Evolutionary conservation across 177 flowering plant genomes (phyloP).

Genomic region (Telopea speciosissima): DNA sequence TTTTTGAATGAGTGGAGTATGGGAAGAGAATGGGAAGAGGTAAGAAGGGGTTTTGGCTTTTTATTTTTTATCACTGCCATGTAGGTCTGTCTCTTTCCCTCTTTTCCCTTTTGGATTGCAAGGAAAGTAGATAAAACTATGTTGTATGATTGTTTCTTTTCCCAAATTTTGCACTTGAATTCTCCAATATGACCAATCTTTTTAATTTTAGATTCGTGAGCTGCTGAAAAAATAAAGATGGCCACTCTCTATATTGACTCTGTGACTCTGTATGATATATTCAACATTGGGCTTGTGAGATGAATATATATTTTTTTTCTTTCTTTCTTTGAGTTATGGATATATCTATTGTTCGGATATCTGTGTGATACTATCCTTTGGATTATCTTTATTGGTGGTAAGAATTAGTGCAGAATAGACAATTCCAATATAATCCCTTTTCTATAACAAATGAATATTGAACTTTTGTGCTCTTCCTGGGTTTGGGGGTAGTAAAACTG

Average conservation of each 20-base stretch:
- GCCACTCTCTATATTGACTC: not conserved
- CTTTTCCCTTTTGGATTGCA: slow-evolving; percentile 1
- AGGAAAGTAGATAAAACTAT: not conserved
- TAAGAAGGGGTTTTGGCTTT: slow-evolving; percentile 1
- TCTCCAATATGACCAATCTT: not conserved
- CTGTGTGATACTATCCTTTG: too few species aligned
- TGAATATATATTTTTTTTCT: too few species aligned
- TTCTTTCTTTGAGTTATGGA: not conserved
- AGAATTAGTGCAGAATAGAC: not conserved
- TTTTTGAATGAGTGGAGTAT: not conserved
- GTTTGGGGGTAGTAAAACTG: too few species aligned
- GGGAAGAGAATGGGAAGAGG: not conserved
- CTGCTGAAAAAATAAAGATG: not conserved
- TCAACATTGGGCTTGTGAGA: not conserved
- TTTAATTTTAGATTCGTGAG: not conserved
- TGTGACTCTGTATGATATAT: not conserved
- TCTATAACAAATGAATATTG: too few species aligned
- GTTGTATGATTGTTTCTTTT: too few species aligned
- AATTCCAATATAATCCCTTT: too few species aligned
- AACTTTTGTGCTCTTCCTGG: too few species aligned
- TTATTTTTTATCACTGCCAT: slow-evolving; percentile 9
- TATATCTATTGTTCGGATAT: too few species aligned
- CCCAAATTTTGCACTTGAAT: not conserved
- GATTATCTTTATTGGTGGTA: too few species aligned
- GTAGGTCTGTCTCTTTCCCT: slow-evolving; percentile 17